Conservation (phyloP, 192 early-diverging fungal genomes). For the Physocladia obscura region DNA sequence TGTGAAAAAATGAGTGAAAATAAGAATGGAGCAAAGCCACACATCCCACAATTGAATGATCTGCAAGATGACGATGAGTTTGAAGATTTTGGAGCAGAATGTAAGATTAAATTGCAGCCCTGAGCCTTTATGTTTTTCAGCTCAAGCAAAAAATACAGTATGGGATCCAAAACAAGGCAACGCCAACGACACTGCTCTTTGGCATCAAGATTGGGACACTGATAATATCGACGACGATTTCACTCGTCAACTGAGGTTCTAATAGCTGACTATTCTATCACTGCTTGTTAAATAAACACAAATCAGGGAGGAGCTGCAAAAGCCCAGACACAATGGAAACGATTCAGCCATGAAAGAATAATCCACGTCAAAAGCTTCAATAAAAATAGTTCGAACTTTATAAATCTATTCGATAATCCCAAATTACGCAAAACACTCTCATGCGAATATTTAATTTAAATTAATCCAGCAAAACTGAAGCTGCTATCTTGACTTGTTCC, state of each 20-base stretch:
- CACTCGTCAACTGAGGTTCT: slow-evolving; percentile 72
- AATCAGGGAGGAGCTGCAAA: neutral
- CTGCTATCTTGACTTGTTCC: slow-evolving; percentile 28
- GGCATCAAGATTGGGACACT: slow-evolving; percentile 92
- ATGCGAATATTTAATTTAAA: too few relatives aligned
- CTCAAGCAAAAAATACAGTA: neutral
- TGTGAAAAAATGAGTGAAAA: neutral
- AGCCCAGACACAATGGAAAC: too few relatives aligned
- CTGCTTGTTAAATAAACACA: too few relatives aligned
- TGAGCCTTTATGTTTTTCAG: too few relatives aligned
- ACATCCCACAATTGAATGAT: slow-evolving; percentile 57
- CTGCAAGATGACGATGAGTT: slow-evolving; percentile 93
- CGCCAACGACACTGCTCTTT: slow-evolving; percentile 69
- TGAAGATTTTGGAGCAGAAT: slow-evolving; percentile 86
- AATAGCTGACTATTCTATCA: too few relatives aligned
- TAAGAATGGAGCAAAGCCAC: neutral
- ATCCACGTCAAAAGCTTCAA: too few relatives aligned
- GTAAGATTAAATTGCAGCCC: slow-evolving; percentile 41
- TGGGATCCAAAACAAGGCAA: slow-evolving; percentile 81
- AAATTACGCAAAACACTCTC: too few relatives aligned
- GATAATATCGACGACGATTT: slow-evolving; percentile 83
- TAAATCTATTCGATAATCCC: too few relatives aligned
- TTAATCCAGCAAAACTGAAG: slow-evolving; percentile 14
- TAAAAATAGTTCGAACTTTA: too few relatives aligned
- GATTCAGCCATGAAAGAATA: too few relatives aligned